phyloP scores from a whole-genome alignment of 257 asterid genomes.

The Nicotiana undulata region DNA sequence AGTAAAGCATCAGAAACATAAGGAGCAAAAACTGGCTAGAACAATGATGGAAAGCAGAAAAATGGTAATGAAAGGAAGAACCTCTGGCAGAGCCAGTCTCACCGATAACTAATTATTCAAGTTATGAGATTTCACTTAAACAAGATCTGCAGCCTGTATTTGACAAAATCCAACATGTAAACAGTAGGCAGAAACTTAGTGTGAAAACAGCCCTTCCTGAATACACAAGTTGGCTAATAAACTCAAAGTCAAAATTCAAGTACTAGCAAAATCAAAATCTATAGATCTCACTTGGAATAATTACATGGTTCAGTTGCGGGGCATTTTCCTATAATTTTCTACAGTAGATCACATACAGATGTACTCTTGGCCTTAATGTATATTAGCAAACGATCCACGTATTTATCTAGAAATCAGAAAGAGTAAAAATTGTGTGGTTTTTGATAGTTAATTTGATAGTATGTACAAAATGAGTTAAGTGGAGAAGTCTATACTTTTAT shows the following conservation, averaged over 20 bases:
- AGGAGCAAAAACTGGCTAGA: background rate
- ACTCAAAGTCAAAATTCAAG: background rate
- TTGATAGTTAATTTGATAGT: background rate
- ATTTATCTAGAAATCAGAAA: background rate
- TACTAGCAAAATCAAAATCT: background rate
- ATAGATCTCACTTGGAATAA: background rate
- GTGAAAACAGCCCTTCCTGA: background rate
- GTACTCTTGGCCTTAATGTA: background rate
- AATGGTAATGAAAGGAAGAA: background rate
- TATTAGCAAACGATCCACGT: background rate
- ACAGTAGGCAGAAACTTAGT: background rate
- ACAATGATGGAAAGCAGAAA: background rate
- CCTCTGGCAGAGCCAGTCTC: background rate
- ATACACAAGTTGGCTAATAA: background rate
- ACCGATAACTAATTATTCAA: background rate
- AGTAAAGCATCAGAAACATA: background rate
- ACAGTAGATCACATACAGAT: background rate
- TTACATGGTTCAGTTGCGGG: background rate
- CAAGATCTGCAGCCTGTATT: background rate
- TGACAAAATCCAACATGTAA: background rate
- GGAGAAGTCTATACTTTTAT: slow-evolving; percentile 42
- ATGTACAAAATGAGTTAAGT: background rate
- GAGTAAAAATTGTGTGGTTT: background rate
- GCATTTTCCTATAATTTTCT: background rate
- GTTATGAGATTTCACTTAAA: background rate